Conservation (phyloP, 129 eudicot genomes). For the Tanacetum coccineum region DNA sequence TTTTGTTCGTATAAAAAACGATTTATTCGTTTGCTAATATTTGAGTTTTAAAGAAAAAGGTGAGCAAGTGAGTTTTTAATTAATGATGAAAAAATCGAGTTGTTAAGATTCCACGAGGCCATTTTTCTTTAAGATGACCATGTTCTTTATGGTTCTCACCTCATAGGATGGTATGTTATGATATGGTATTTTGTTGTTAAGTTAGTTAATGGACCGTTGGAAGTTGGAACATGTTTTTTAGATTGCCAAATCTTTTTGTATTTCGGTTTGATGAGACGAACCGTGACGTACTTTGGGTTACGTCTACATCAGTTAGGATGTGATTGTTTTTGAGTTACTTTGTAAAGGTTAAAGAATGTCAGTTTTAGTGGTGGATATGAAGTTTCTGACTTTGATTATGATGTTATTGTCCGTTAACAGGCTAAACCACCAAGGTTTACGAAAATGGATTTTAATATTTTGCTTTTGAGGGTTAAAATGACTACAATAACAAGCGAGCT, state of each 20-base stretch:
- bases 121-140: too few relatives aligned
- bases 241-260: background rate
- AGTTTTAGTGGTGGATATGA: background rate
- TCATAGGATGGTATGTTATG: too few relatives aligned
- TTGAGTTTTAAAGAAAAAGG: too few relatives aligned
- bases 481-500: background rate
- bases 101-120: too few relatives aligned
- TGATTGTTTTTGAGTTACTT: slow-evolving; percentile 1
- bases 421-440: background rate
- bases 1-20: too few relatives aligned
- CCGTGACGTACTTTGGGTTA: background rate
- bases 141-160: too few relatives aligned
- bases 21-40: too few relatives aligned
- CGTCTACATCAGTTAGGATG: slow-evolving; percentile 11
- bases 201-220: background rate
- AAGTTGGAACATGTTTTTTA: background rate
- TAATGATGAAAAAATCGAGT: too few relatives aligned
- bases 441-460: background rate
- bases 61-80: too few relatives aligned
- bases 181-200: too few relatives aligned
- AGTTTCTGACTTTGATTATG: slow-evolving; percentile 19
- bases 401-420: slow-evolving; percentile 15
- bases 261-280: background rate
- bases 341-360: background rate
- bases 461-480: slow-evolving; percentile 6